Conservation (phyloP, 1,139 yeast species). For the Blastobotrys apis region DNA sequence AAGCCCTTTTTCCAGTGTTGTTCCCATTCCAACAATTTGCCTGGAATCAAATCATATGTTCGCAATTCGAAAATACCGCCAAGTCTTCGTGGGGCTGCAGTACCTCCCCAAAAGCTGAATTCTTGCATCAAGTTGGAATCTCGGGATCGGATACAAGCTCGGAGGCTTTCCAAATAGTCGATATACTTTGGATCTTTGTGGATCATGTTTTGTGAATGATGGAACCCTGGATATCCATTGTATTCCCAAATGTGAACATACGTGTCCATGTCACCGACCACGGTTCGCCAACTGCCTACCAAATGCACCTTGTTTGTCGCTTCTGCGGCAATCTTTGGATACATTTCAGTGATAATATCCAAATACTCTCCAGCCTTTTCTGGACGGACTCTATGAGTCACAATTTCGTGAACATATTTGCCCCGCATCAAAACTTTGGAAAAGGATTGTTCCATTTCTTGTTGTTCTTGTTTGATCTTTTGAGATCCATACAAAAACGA, state of each 20-base stretch:
- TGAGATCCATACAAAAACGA: constrained; percentile 39
- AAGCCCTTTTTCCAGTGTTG: constrained; percentile 41
- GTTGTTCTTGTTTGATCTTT: constrained; percentile 34
- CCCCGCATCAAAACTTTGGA: constrained; percentile 40
- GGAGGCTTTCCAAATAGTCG: constrained; percentile 31
- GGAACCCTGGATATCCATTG: constrained; percentile 42
- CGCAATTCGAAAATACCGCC: constrained; percentile 45
- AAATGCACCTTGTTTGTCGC: constrained; percentile 35
- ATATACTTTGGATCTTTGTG: constrained; percentile 34
- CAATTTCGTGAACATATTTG: constrained; percentile 42
- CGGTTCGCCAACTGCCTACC: constrained; percentile 43
- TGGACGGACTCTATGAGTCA: constrained; percentile 38
- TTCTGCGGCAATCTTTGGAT: constrained; percentile 36
- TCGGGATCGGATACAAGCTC: constrained; percentile 36
- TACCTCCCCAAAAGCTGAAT: constrained; percentile 44
- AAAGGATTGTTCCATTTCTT: constrained; percentile 36
- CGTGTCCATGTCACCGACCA: constrained; percentile 38
- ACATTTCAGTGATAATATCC: constrained; percentile 33
- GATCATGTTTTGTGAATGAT: constrained; percentile 36
- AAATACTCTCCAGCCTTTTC: constrained; percentile 37
- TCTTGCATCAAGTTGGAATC: constrained; percentile 39
- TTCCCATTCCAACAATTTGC: constrained; percentile 42
- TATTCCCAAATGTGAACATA: constrained; percentile 43
- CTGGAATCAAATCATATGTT: constrained; percentile 39
- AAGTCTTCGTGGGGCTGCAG: constrained; percentile 40